Percentiles rank a stretch among this genome's conserved stretches.
These are phyloP conservation scores for Pulveroboletus sp. DNA, from an alignment of 768 basidiomycete species.

Conservation along the genomic window DNA sequence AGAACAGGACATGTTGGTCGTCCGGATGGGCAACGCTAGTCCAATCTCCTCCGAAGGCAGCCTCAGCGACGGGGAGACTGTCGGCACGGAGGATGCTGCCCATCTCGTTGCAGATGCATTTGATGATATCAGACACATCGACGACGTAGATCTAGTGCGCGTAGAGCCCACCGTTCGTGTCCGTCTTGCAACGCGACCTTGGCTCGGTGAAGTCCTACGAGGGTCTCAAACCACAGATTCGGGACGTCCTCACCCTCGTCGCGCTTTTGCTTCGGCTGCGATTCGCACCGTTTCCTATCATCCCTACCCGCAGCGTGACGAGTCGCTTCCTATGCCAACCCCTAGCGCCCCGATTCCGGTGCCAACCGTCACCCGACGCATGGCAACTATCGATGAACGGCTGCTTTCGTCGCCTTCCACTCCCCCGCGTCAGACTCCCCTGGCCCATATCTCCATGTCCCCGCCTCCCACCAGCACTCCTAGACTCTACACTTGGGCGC, in stretches of 20 bases:
- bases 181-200: slow-evolving; percentile 20
- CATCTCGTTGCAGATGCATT: slow-evolving; percentile 39
- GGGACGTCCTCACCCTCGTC: slow-evolving; percentile 4
- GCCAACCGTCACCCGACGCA: slow-evolving; percentile 21
- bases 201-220: slow-evolving; percentile 10
- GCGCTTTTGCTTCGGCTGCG: not conserved
- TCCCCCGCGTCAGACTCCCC: slow-evolving; percentile 28
- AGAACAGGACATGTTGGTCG: slow-evolving; percentile 31
- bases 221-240: not conserved
- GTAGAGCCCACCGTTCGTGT: slow-evolving; percentile 19
- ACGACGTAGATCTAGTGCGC: slow-evolving; percentile 3
- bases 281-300: not conserved
- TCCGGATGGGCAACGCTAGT: slow-evolving; percentile 31
- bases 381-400: slow-evolving; percentile 20
- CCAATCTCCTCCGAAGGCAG: slow-evolving; percentile 40
- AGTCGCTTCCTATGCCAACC: slow-evolving; percentile 15
- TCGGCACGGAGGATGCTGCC: slow-evolving; percentile 40
- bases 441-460: slow-evolving; percentile 38
- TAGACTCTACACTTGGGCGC: slow-evolving; percentile 54
- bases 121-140: slow-evolving; percentile 22
- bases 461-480: slow-evolving; percentile 55
- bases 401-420: slow-evolving; percentile 25
- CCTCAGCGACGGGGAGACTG: slow-evolving; percentile 44
- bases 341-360: slow-evolving; percentile 31
- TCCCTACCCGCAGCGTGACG: slow-evolving; percentile 3